Evolutionary conservation across 1,284 basidiomycete genomes (phyloP).

Genomic region (Fomes fomentarius): DNA sequence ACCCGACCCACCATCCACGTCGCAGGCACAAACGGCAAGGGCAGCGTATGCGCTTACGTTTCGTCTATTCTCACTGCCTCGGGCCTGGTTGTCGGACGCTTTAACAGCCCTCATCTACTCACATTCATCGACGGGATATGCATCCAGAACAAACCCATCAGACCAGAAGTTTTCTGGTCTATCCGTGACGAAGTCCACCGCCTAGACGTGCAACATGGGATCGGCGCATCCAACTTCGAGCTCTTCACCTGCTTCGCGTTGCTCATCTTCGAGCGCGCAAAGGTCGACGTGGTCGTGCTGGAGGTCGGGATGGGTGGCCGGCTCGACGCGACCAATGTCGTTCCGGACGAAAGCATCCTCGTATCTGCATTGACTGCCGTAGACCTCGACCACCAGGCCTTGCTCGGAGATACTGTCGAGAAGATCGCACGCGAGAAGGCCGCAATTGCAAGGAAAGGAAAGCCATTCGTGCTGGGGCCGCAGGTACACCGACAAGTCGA

Average conservation of each 20-base stretch:
- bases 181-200: constrained; percentile 54
- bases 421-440: constrained; percentile 87
- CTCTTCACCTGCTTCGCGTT: constrained; percentile 82
- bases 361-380: constrained; percentile 86
- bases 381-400: constrained; percentile 91
- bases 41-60: constrained; percentile 85
- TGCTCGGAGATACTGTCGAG: constrained; percentile 79
- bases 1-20: constrained; percentile 89
- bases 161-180: constrained; percentile 51
- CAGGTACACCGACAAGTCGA: constrained; percentile 65
- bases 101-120: constrained; percentile 93
- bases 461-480: constrained; percentile 75
- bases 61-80: constrained; percentile 73
- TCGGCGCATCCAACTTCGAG: constrained; percentile 80
- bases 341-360: constrained; percentile 71
- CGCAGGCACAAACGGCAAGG: constrained; percentile 98
- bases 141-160: constrained; percentile 64
- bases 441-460: constrained; percentile 73
- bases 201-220: constrained; percentile 47
- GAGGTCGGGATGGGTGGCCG: constrained; percentile 97
- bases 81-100: constrained; percentile 77
- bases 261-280: constrained; percentile 65
- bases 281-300: constrained; percentile 83
- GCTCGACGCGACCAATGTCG: constrained; percentile 92
- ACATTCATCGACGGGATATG: constrained; percentile 79